phyloP scores from a whole-genome alignment of 2,329 filamentous ascomycete genomes.

The Trichoderma guizhouense region DNA sequence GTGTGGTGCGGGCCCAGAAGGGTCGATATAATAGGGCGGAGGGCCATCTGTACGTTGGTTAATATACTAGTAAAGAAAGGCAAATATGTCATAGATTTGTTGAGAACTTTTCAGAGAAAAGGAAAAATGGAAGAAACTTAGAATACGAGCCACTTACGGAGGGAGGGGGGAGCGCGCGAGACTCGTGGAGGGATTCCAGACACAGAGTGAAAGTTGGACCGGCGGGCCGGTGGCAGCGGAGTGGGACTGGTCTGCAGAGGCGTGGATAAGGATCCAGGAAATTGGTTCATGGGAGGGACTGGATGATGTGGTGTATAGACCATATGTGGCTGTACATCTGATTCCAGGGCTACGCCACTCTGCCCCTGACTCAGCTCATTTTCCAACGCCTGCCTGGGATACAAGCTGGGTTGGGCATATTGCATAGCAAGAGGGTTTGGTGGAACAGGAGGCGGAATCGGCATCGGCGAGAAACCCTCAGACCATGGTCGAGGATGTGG shows the following conservation, averaged over 20 bases:
- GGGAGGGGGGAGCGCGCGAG: not conserved
- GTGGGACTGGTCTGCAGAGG: slow-evolving; percentile 19
- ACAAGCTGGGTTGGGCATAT: not conserved
- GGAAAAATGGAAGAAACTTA: not conserved
- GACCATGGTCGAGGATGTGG: not conserved
- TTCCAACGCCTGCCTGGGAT: not conserved
- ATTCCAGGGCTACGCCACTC: slow-evolving; percentile 22
- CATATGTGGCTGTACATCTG: slow-evolving; percentile 24
- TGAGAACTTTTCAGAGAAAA: not conserved
- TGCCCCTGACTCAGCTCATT: slow-evolving; percentile 14
- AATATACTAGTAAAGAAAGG: not conserved
- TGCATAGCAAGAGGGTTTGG: not conserved
- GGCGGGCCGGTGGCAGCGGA: slow-evolving; percentile 3
- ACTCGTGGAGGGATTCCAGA: not conserved
- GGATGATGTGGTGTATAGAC: slow-evolving; percentile 20
- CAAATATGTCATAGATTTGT: not conserved
- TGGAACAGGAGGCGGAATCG: not conserved
- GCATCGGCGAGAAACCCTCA: not conserved
- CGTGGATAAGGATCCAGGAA: slow-evolving; percentile 18
- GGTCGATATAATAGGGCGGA: not conserved
- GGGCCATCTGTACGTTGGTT: not conserved
- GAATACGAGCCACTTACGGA: slow-evolving; percentile 8
- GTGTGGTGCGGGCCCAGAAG: slow-evolving; percentile 14
- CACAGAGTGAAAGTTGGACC: not conserved
- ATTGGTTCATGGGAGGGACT: slow-evolving; percentile 21